Conservation (phyloP, 805 yeast genomes). For the Cyberlindnera xishuangbannaensis region DNA sequence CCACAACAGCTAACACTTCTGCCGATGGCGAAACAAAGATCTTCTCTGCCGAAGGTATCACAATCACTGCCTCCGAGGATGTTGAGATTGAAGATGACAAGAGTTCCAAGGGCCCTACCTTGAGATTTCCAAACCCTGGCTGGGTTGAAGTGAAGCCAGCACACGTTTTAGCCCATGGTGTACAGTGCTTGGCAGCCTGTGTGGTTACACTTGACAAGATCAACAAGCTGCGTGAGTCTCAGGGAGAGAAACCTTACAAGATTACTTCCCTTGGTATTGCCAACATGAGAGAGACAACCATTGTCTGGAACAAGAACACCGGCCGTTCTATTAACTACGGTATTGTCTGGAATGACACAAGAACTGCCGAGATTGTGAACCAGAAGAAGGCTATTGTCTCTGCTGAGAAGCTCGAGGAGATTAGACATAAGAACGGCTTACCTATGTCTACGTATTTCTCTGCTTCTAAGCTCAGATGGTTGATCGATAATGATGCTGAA, state of each 20-base stretch:
- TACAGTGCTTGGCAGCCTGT: slow-evolving; percentile 70
- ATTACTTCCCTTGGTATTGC: slow-evolving; percentile 82
- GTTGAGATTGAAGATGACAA: slow-evolving; percentile 55
- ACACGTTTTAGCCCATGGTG: slow-evolving; percentile 73
- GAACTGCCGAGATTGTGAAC: slow-evolving; percentile 70
- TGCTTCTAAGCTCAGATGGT: slow-evolving; percentile 85
- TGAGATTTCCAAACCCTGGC: slow-evolving; percentile 73
- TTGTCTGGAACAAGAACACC: slow-evolving; percentile 79
- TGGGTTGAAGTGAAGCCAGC: slow-evolving; percentile 95
- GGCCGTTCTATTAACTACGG: slow-evolving; percentile 83
- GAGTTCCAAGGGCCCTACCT: slow-evolving; percentile 53
- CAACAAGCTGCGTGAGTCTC: slow-evolving; percentile 41
- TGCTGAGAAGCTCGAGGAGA: slow-evolving; percentile 47
- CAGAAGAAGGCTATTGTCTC: slow-evolving; percentile 50
- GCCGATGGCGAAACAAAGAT: slow-evolving; percentile 47
- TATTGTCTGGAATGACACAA: slow-evolving; percentile 93
- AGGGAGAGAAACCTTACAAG: slow-evolving; percentile 47
- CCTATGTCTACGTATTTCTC: slow-evolving; percentile 90
- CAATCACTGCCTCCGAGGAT: slow-evolving; percentile 48
- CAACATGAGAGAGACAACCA: slow-evolving; percentile 93
- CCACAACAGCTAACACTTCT: slow-evolving; percentile 56
- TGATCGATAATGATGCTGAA: slow-evolving; percentile 68
- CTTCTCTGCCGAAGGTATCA: slow-evolving; percentile 70
- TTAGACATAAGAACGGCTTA: slow-evolving; percentile 69
- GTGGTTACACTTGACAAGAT: slow-evolving; percentile 49